Conservation (phyloP, 441 rosid species). For the Gossypium aridum region DNA sequence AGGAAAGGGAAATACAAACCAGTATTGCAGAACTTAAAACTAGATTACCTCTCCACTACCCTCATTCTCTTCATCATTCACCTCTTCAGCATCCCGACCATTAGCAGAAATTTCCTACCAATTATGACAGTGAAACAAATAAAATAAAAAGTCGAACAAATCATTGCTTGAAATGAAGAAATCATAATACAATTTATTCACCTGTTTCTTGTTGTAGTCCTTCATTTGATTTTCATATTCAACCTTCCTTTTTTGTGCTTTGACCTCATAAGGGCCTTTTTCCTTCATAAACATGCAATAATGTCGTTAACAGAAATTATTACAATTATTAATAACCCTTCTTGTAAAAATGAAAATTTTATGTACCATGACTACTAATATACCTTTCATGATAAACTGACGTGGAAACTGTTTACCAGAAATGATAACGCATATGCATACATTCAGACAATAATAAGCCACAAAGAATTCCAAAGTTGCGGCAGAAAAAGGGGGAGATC, state of each 20-base stretch:
- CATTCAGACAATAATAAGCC: neutral
- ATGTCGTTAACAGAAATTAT: neutral
- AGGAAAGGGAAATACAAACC: neutral
- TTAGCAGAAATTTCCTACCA: conserved; percentile 32
- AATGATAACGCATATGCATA: neutral
- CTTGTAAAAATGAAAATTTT: neutral
- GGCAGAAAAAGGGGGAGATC: neutral
- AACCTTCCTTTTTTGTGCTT: conserved; percentile 52
- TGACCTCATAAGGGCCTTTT: conserved; percentile 52
- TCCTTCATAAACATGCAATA: conserved; percentile 24
- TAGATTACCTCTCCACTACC: conserved; percentile 36
- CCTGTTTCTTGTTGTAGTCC: conserved; percentile 58
- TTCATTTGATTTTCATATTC: conserved; percentile 57
- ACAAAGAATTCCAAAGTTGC: neutral
- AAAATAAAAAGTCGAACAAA: neutral
- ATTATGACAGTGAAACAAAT: neutral
- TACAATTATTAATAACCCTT: neutral
- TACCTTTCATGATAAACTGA: neutral
- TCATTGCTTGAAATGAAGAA: neutral
- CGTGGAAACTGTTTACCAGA: neutral
- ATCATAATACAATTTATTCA: conserved; percentile 1
- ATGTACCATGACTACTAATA: neutral
- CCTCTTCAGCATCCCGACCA: conserved; percentile 39
- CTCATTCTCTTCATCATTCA: conserved; percentile 39
- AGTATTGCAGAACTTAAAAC: neutral